Conservation (phyloP, 768 basidiomycete genomes). For the Butyriboletus loyo region DNA sequence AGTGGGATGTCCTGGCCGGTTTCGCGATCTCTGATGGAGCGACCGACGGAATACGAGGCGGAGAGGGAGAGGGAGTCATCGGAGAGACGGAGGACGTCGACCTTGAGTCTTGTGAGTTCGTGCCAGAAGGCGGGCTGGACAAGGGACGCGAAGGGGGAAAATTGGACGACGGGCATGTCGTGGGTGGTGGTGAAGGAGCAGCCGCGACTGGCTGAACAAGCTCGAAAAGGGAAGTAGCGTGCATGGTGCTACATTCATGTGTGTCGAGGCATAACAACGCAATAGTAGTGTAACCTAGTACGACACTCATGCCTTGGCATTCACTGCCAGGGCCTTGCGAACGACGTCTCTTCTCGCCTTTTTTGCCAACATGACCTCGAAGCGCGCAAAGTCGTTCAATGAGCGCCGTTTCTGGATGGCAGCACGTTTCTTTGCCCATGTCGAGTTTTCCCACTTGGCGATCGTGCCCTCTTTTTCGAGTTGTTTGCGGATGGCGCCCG, state of each 20-base stretch:
- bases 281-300: background rate
- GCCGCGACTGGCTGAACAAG: background rate
- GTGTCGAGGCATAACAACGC: background rate
- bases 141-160: conserved; percentile 81
- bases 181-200: background rate
- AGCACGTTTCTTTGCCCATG: conserved; percentile 86
- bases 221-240: conserved; percentile 13
- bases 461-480: conserved; percentile 81
- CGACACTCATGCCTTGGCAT: conserved; percentile 23
- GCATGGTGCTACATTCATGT: conserved; percentile 6
- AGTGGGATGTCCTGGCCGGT: conserved; percentile 72
- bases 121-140: conserved; percentile 95
- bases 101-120: conserved; percentile 81
- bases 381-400: conserved; percentile 89
- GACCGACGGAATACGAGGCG: conserved; percentile 69
- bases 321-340: conserved; percentile 64
- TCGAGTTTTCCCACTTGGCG: conserved; percentile 85
- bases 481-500: conserved; percentile 79
- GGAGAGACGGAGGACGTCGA: conserved; percentile 83
- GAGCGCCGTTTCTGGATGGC: conserved; percentile 70
- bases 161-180: conserved; percentile 69
- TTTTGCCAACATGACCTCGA: conserved; percentile 85
- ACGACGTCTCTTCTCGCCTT: conserved; percentile 79
- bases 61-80: conserved; percentile 62
- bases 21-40: conserved; percentile 71